phyloP scores from a whole-genome alignment of 768 basidiomycete genomes.

The Hirschioporus abietinus region DNA sequence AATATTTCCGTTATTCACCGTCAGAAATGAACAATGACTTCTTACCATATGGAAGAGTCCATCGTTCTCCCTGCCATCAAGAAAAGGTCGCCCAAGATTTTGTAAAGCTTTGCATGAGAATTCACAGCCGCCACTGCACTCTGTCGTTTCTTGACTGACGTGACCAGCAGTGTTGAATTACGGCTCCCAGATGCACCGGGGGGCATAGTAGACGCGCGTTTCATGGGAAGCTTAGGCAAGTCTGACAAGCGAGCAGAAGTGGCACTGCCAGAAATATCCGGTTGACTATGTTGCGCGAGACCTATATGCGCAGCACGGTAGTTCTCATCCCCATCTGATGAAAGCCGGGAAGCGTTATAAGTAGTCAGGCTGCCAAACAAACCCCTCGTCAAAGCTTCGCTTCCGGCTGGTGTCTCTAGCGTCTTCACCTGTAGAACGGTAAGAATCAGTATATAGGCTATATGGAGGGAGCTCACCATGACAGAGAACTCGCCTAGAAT shows the following conservation, averaged over 20 bases:
- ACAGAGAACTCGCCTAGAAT: conserved; percentile 82
- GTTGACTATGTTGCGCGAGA: conserved; percentile 40
- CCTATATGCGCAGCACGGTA: not conserved
- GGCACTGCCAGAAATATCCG: conserved; percentile 37
- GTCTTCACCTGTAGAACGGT: conserved; percentile 51
- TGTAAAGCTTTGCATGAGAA: conserved; percentile 81
- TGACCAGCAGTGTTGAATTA: conserved; percentile 45
- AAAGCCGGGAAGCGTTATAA: not conserved
- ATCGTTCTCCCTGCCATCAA: conserved; percentile 79
- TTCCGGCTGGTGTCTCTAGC: conserved; percentile 78
- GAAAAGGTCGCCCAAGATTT: conserved; percentile 85
- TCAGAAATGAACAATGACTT: conserved; percentile 6
- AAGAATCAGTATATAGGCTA: not conserved
- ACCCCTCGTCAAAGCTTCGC: conserved; percentile 55
- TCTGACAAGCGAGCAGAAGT: conserved; percentile 21
- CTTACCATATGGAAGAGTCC: conserved; percentile 78
- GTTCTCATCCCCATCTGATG: not conserved
- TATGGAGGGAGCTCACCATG: conserved; percentile 49
- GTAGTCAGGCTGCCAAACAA: conserved; percentile 12
- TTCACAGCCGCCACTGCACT: conserved; percentile 63
- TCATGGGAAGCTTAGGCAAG: conserved; percentile 30
- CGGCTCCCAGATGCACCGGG: conserved; percentile 33
- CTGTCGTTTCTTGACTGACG: conserved; percentile 49
- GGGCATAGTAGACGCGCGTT: conserved; percentile 49
- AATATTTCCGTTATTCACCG: conserved; percentile 9